Base-by-base conservation (phyloP, 345 rosid genomes). In the Sisymbrium irio region DNA sequence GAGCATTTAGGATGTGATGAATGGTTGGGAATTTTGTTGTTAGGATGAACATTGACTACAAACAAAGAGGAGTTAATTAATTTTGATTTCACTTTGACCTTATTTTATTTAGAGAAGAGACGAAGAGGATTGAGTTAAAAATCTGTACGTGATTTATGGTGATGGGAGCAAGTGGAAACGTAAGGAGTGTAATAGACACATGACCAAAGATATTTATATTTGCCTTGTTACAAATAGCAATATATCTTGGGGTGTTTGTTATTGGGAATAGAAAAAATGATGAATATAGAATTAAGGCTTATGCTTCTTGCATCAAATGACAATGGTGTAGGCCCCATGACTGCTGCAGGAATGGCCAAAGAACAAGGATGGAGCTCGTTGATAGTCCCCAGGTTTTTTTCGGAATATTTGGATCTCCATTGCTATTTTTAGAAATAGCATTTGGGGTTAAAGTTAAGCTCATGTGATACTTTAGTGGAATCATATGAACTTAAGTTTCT, bases 311-410 rank as follows among this genome's bases (percentile, higher is more conserved):
- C 97, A 50, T 92, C 93, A 37, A 89, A 88, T 78, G 93, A 96
- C 5, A 89, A 85, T 55, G 80, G 88, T 12, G 96, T 93, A 50
- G 92, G 97, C 32, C 96, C 93, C 2, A 88, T 90, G 36, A 89
- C 96, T 6, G 92, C 96, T 19, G 87, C 85, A 0, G 86, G 93
- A 62, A 88, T 92, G 97, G 96, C n/a, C n/a, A 89, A 85, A 0
- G 87, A 91, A 11, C 86, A 88, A 73, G 88, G 89, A 37, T 85
- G 88, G 90, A 74, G 12, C 19, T 86, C 89, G 6, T 41, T 85
- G 79, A 78, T 84, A n/a, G 76, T 85, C 71, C 88, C 90, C 0
- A 78, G 84, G 41, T 85, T 74, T 85, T 90, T 9, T 87, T 85
- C 0, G 88, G 88, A 56, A 90, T 87, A 60, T 88, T 88, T 61